Conservation (phyloP, 768 basidiomycete genomes). For the Ramaria sp. region DNA sequence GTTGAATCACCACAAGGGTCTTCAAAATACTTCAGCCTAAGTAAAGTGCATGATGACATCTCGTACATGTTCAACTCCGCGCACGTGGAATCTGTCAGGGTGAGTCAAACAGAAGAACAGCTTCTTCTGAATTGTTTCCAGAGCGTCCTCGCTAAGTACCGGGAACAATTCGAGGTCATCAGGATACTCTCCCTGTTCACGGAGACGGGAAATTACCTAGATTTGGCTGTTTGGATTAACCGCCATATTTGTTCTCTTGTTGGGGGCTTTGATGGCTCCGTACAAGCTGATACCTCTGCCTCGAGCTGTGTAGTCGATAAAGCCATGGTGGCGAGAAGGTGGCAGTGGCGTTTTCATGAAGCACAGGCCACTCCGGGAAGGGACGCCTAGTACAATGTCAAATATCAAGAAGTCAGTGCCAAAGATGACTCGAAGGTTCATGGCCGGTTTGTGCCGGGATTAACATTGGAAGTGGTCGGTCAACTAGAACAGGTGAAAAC, state of each 20-base stretch:
- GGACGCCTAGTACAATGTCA: too few relatives aligned
- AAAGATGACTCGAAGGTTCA: too few relatives aligned
- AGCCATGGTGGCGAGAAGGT: neutral
- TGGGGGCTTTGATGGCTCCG: neutral
- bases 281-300: neutral
- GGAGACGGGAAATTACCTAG: neutral
- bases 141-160: neutral
- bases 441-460: too few relatives aligned
- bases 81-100: neutral
- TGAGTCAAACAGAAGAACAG: neutral
- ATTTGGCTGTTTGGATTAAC: neutral
- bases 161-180: neutral
- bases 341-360: neutral
- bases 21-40: neutral
- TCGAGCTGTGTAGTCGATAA: neutral
- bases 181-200: neutral
- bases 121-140: neutral
- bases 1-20: constrained; percentile 3
- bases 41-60: neutral
- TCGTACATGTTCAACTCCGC: constrained; percentile 4
- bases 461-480: too few relatives aligned
- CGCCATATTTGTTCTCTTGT: neutral
- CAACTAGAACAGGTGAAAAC: too few relatives aligned
- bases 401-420: too few relatives aligned
- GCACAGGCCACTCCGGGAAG: too few relatives aligned